Evolutionary conservation across 495 filamentous ascomycete genomes (phyloP), one percentile per base, ranked within the genome.

Genomic region (Daldinia childiae): DNA sequence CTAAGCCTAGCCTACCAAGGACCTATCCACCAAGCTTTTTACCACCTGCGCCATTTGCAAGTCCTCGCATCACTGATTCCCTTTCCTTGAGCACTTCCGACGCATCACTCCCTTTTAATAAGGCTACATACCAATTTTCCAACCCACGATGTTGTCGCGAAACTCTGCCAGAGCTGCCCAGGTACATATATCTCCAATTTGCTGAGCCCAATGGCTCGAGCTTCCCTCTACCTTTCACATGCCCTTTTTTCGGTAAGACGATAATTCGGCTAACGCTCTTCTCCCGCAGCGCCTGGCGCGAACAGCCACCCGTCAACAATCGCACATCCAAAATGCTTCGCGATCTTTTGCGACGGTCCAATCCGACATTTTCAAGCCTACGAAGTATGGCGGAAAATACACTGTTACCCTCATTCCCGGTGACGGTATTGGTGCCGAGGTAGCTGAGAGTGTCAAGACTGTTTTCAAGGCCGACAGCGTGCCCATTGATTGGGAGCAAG

Each of bases 401-500:
- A 98, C 96, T 17, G 94, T 97, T 73, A 98, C 96, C 59, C 87
- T 99, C 68, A 98, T 99, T 81, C 95, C 95, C 74, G 95, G 95
- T 82, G 95, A 99, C 79, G 95, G 95, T 84, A 97, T 99, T 77
- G 95, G 95, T 82, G 93, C 93, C 79, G 95, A 99, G 82, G 94
- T 98, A 64, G 93, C 95, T 68, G 95, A 98, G 82, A 95, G 93
- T 52, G 94, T 99, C 71, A 97, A 97, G 88, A 95, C 94, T 54
- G 91, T 99, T 80, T 99, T 98, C 90, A 99, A 98, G 88, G 94
- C 94, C 77, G 95, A 98, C 86, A 98, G 97, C 79, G 96, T 99
- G 50, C 95, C 95, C 71, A 90, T 99, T 64, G 93, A 96, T 79
- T 99, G 95, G 95, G 95, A 99, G 81, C 96, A 98, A 83, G 89